Base-by-base conservation (phyloP, 208 protist species). In the Leishmania major region DNA sequence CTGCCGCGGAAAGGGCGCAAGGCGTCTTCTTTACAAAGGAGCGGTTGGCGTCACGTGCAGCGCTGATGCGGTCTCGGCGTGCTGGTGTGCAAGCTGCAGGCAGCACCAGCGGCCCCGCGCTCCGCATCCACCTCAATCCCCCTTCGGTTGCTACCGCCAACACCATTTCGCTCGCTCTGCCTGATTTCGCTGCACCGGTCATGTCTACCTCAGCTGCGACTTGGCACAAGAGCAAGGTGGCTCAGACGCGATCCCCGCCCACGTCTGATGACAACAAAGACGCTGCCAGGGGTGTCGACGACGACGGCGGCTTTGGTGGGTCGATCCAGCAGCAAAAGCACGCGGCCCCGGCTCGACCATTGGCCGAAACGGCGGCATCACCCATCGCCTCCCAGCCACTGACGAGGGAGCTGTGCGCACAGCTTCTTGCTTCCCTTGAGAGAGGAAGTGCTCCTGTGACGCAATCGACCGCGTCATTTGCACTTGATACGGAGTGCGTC, bases 1-100 rank as follows among this genome's bases (percentile, higher is more conserved):
- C 51, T 11, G 35, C 62, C 8, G 72, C 49, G 10, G 82, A 73
- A 25, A 59, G 62, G 28, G 62, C 72, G 35, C 77, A 49, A 72
- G 72, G 77, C 35, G 77, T 85, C n/a, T 85, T 85, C 77, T 85
- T 85, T 62, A 85, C 82, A 15, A 85, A 85, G 19, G 82, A 85
- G 77, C 77, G 77, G 37, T 74, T 85, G 13, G 82, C 77, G 53
- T 71, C 82, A 6, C 82, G 82, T 28, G 77, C 82, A 15, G 82
- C 82, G 51, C 45, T 85, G 77, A 81, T 85, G 78, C 77, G 79
- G 51, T 45, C 82, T 10, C 76, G 82, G 11, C 82, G 82, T 43
- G 40, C 72, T 45, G 73, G 71, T 25, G 40, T 53, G 45, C 70
- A 70, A 59, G 35, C 31, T 51, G 62, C n/a, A 47, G 53, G 35